These are phyloP conservation scores for Cadophora luteo-olivacea DNA, from an alignment of 2,329 filamentous ascomycete genomes.

Conservation along the genomic window DNA sequence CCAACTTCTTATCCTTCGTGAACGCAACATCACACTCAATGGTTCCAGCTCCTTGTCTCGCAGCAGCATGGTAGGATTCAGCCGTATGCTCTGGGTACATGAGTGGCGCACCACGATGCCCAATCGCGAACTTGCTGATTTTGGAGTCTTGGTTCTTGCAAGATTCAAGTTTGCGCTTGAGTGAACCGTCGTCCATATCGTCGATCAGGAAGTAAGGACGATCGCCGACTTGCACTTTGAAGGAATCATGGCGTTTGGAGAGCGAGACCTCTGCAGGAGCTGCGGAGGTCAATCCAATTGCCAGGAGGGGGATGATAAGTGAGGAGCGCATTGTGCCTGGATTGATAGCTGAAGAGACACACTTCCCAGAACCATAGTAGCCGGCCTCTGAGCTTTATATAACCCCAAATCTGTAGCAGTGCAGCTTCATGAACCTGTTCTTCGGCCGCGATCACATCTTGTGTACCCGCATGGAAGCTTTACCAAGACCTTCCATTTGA, in stretches of 20 bases:
- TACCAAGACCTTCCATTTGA: neutral
- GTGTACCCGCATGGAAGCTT: constrained; percentile 11
- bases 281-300: constrained; percentile 2
- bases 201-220: constrained; percentile 12
- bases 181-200: constrained; percentile 14
- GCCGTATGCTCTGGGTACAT: constrained; percentile 16
- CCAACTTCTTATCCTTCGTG: constrained; percentile 16
- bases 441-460: constrained; percentile 12
- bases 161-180: constrained; percentile 18
- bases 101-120: constrained; percentile 16
- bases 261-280: constrained; percentile 6
- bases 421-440: neutral
- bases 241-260: constrained; percentile 10
- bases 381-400: neutral
- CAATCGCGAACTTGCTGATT: constrained; percentile 18
- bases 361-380: neutral
- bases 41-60: constrained; percentile 8
- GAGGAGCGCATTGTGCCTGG: constrained; percentile 10
- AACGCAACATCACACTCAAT: constrained; percentile 18
- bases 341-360: neutral
- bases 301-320: constrained; percentile 1
- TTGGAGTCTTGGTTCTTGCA: constrained; percentile 14
- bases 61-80: constrained; percentile 16
- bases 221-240: constrained; percentile 13
- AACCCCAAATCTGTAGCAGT: neutral